Percentiles rank a stretch among this genome's conserved stretches.
Evolutionary conservation across 192 early-diverging fungal species (phyloP).

Genomic region (Coemansia sp.): DNA sequence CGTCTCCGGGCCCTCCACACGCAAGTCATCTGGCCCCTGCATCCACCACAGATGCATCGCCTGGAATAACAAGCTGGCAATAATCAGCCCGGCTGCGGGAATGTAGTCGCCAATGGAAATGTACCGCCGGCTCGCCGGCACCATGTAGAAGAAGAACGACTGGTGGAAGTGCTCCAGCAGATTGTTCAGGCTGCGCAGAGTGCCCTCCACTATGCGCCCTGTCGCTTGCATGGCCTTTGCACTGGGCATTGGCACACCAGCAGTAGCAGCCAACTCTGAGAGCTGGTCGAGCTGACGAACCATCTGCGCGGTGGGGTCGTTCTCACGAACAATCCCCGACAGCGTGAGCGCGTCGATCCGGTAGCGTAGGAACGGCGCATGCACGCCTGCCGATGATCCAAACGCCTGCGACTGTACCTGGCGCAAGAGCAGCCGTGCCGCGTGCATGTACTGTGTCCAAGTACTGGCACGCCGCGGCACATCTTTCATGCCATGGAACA

Average conservation of each 20-base stretch:
- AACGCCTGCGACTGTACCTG: conserved; percentile 38
- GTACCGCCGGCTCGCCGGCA: conserved; percentile 68
- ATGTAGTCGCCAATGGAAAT: conserved; percentile 89
- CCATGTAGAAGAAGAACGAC: conserved; percentile 95
- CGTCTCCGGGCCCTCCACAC: conserved; percentile 25
- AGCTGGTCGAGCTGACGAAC: too few species aligned
- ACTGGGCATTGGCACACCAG: conserved; percentile 2
- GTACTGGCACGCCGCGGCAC: conserved; percentile 1
- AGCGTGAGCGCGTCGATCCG: conserved; percentile 76
- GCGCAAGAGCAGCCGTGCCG: conserved; percentile 27
- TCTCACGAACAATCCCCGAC: conserved; percentile 25
- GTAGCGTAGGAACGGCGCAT: conserved; percentile 53
- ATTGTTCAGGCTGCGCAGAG: conserved; percentile 82
- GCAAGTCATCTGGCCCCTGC: conserved; percentile 28
- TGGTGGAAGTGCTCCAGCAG: conserved; percentile 92
- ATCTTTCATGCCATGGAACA: conserved; percentile 29
- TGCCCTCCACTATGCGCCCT: conserved; percentile 68
- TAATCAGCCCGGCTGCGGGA: conserved; percentile 73
- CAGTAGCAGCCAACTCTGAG: too few species aligned
- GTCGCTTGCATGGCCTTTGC: conserved; percentile 4
- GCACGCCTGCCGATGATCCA: conserved; percentile 29
- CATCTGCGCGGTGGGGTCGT: conserved; percentile 3
- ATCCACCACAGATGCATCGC: conserved; percentile 55
- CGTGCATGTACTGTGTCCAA: conserved; percentile 11
- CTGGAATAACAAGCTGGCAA: conserved; percentile 64